phyloP scores from a whole-genome alignment of 2,329 filamentous ascomycete species.

The Emergomyces pasteurianus region DNA sequence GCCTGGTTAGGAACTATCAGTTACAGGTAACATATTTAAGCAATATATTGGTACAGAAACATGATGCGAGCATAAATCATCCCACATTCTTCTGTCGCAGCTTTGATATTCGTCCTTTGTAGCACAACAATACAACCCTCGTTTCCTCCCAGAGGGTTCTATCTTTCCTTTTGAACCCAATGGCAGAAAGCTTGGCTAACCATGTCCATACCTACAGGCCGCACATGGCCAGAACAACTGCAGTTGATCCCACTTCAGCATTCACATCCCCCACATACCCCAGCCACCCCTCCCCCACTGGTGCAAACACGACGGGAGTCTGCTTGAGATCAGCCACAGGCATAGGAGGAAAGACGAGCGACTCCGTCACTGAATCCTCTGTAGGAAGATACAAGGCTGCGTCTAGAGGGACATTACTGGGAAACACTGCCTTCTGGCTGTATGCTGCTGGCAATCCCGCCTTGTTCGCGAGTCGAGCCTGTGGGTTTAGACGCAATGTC shows the following conservation, averaged over 20 bases:
- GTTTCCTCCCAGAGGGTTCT: neutral
- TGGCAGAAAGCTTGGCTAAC: neutral
- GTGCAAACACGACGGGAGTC: slow-evolving; percentile 16
- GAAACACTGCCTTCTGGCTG: slow-evolving; percentile 8
- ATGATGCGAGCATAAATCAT: too few species aligned
- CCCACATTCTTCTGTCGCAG: too few species aligned
- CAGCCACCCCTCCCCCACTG: slow-evolving; percentile 16
- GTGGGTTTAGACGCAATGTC: slow-evolving; percentile 12
- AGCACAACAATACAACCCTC: too few species aligned
- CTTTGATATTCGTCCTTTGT: too few species aligned
- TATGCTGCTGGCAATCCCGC: neutral
- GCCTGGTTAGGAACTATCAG: too few species aligned
- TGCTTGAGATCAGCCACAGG: slow-evolving; percentile 10
- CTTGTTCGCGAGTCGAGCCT: neutral
- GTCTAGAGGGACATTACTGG: slow-evolving; percentile 4
- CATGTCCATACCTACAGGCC: slow-evolving; percentile 8
- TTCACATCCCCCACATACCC: slow-evolving; percentile 22
- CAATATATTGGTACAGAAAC: too few species aligned
- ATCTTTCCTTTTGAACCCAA: neutral
- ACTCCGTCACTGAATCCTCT: slow-evolving; percentile 8
- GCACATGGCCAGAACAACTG: slow-evolving; percentile 17
- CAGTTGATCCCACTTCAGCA: slow-evolving; percentile 11
- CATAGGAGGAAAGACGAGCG: slow-evolving; percentile 2
- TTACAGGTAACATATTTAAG: too few species aligned
- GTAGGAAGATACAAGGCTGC: slow-evolving; percentile 5